A percentile compares a stretch with the other conserved stretches of the same genome.
phyloP scores from a whole-genome alignment of 1,139 yeast genomes.

The Nakaseomyces nivariensis region DNA sequence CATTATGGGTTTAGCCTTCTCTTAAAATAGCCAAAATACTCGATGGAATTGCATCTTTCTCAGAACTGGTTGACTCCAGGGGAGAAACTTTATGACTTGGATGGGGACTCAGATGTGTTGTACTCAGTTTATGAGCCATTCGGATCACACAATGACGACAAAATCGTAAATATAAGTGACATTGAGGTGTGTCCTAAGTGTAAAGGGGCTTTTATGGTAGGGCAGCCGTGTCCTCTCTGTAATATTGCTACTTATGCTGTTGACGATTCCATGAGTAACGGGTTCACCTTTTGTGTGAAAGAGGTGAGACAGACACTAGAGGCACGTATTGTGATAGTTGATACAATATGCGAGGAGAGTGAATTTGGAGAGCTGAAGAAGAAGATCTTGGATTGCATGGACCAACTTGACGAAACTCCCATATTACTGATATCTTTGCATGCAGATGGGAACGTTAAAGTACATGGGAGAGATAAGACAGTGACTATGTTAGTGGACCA shows the following conservation, averaged over 20 bases:
- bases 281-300: not conserved
- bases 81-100: not conserved
- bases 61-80: not conserved
- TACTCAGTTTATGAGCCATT: constrained; percentile 2
- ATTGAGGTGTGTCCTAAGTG: not conserved
- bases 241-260: not conserved
- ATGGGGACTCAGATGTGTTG: not conserved
- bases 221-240: not conserved
- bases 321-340: not conserved
- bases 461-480: constrained; percentile 1
- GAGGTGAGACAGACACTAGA: not conserved
- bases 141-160: not conserved
- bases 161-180: not conserved
- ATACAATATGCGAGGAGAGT: not conserved
- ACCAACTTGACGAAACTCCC: not conserved
- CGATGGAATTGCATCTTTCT: not conserved
- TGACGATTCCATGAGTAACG: not conserved
- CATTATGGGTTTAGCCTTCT: no score
- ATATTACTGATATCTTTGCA: not conserved
- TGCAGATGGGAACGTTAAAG: not conserved
- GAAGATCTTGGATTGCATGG: not conserved
- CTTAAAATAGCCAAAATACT: no score
- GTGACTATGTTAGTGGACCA: not conserved
- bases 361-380: constrained; percentile 1
- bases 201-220: not conserved